Base-by-base conservation (phyloP, 2,329 filamentous ascomycete genomes). In the Stagonosporopsis rhizophila region DNA sequence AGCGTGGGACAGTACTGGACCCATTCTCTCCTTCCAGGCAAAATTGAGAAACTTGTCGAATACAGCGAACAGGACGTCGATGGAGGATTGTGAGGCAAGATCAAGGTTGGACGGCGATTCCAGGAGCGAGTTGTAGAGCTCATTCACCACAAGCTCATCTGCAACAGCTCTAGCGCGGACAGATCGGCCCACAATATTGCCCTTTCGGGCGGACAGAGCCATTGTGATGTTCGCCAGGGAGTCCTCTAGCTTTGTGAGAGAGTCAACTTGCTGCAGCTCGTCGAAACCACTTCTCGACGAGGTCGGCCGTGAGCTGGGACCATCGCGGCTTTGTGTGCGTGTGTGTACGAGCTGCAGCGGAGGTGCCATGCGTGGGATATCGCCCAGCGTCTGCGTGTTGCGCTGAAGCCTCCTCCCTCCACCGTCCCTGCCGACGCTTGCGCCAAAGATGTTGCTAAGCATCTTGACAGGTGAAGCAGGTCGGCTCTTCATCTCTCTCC, bases 41-140 rank as follows among this genome's bases (percentile, higher is more conserved):
- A 92, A 88, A 56, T 87, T 87, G 58, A 97, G 80, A 66, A 97
- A 98, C 59, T 96, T 97, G 73, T 97, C 93, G 72, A 97, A 98
- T 0, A 93, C 90, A 23, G 90, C 89, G 70, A 97, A 96, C 5
- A 98, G 83, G 19, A 94, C 87, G 69, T 97, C 92, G 8, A 94
- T 87, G 3, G 88, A 85, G 8, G 91, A 83, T 56, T 96, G 92
- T 0, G 87, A 84, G 2, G 90, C 87, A 9, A 87, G 81, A 49
- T 96, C 89, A 61, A 90, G 83, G 68, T 91, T 92, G 48, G 86
- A 89, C 0, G 92, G 91, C 61, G 89, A 89, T 72, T 96, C 92
- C 17, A 96, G 87, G 14, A 97, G 83, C 30, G 87, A 85, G 71
- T 96, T 96, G 77, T 96, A 97, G 1, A 97, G 81, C 65, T 96